A percentile compares a stretch with the other conserved stretches of the same genome.
These are phyloP conservation scores for Fremontodendron californicum DNA, from an alignment of 345 rosid species.

Conservation along the genomic window DNA sequence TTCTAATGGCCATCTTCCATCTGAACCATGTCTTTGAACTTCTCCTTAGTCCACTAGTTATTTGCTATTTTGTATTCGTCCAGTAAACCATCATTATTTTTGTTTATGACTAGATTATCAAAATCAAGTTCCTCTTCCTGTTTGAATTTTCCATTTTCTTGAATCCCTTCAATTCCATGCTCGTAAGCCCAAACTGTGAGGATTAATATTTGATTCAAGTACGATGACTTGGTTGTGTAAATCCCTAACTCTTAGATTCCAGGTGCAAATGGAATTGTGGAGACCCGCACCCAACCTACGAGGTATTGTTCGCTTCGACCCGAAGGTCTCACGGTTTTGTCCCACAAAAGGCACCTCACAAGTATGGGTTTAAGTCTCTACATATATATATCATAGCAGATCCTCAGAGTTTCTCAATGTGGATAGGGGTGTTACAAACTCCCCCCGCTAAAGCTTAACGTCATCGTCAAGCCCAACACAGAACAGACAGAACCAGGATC, in stretches of 20 bases:
- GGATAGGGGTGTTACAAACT: too few relatives aligned
- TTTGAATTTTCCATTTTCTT: constrained; percentile 5
- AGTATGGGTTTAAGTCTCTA: too few relatives aligned
- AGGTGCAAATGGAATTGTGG: too few relatives aligned
- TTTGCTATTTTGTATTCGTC: background rate
- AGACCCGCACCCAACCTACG: too few relatives aligned
- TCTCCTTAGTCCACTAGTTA: constrained; percentile 11
- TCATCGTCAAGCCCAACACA: too few relatives aligned
- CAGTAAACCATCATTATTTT: background rate
- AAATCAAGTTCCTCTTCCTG: constrained; percentile 6
- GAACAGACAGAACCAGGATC: too few relatives aligned
- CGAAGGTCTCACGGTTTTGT: too few relatives aligned
- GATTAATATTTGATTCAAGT: background rate
- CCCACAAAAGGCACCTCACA: too few relatives aligned
- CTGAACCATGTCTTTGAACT: constrained; percentile 15
- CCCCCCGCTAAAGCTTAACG: too few relatives aligned
- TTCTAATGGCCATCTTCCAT: constrained; percentile 8
- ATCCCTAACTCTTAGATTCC: background rate
- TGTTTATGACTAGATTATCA: constrained; percentile 11
- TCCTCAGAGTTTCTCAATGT: too few relatives aligned
- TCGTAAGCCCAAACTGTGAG: constrained; percentile 18
- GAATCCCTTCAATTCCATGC: constrained; percentile 24
- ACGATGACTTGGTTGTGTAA: constrained; percentile 9
- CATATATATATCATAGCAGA: too few relatives aligned
- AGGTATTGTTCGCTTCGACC: too few relatives aligned